These are phyloP conservation scores for Basidiobolus meristosporus DNA, from an alignment of 371 early-diverging fungal genomes.

Conservation along the genomic window DNA sequence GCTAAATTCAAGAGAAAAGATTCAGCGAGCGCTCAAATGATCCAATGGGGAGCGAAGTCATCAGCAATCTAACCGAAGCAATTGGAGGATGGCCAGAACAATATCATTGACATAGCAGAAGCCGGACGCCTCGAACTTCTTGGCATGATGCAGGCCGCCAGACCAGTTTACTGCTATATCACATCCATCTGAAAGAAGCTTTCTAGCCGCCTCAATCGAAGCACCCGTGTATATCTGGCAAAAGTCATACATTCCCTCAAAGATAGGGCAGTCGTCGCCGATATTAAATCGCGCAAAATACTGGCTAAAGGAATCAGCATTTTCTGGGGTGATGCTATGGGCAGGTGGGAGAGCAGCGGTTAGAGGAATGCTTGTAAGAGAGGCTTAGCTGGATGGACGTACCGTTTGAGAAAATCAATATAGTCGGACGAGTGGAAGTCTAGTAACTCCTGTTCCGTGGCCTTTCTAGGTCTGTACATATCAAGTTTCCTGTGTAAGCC, in stretches of 20 bases:
- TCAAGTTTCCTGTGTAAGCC: slow-evolving; percentile 75
- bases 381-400: too few relatives aligned
- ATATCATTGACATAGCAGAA: too few relatives aligned
- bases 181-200: slow-evolving; percentile 48
- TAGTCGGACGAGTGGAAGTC: slow-evolving; percentile 96
- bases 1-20: slow-evolving; percentile 12
- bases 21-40: not conserved
- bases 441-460: slow-evolving; percentile 89
- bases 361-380: not conserved
- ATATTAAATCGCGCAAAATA: slow-evolving; percentile 65
- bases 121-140: slow-evolving; percentile 82
- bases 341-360: too few relatives aligned
- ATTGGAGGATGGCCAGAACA: slow-evolving; percentile 73
- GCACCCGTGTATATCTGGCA: slow-evolving; percentile 79
- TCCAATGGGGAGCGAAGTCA: not conserved
- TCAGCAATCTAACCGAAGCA: slow-evolving; percentile 34
- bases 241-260: slow-evolving; percentile 93
- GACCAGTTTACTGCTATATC: slow-evolving; percentile 90
- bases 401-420: slow-evolving; percentile 90
- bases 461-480: slow-evolving; percentile 72
- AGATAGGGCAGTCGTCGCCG: slow-evolving; percentile 95
- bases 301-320: slow-evolving; percentile 39
- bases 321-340: slow-evolving; percentile 77
- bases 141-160: slow-evolving; percentile 94
- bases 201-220: slow-evolving; percentile 68